Base-by-base conservation (phyloP, 345 rosid species). In the Pugionium dolabratum region DNA sequence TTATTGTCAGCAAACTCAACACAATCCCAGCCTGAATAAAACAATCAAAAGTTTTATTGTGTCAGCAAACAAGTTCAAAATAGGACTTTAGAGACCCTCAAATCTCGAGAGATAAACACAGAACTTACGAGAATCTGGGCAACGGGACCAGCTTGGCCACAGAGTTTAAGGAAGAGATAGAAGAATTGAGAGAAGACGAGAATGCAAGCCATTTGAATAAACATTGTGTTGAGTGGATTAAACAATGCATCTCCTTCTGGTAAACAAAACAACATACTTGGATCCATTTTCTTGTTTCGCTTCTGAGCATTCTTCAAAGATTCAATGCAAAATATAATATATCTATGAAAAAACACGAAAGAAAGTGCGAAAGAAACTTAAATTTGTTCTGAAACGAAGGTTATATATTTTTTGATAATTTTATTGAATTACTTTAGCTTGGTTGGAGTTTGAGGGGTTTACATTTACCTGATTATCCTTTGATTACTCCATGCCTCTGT, bases 111-210 rank as follows among this genome's bases (percentile, higher is more conserved):
- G 18, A 18, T 18, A 18, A 18, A 0, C 18, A 18, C 0, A n/a
- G n/a, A n/a, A 54, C 53, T 25, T 75, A 86, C 98, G 75, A 93
- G 82, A 43, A 93, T 80, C 50, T 90, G 96, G 1, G 97, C 92
- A n/a, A 93, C 71, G 28, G 97, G 97, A 31, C 96, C 97, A 4
- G 96, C 82, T 69, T 86, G 88, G 5, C 96, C 94, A 27, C 84
- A 50, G 10, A 86, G 83, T 68, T 90, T 90, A 76, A 93, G 75
- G 59, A 84, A 54, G 37, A 90, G 86, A 66, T 90, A 83, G 69
- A 90, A 93, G 69, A 86, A 68, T 6, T 93, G 97, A 66, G 98
- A 86, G 72, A 86, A 72, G 42, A 93, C 95, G 44, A 93, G 93
- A 59, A 93, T 87, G 65, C 84, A 77, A 39, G 87, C 74, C 54